phyloP scores from a whole-genome alignment of 2,329 filamentous ascomycete genomes.

The Chaetomiaceae sp. region DNA sequence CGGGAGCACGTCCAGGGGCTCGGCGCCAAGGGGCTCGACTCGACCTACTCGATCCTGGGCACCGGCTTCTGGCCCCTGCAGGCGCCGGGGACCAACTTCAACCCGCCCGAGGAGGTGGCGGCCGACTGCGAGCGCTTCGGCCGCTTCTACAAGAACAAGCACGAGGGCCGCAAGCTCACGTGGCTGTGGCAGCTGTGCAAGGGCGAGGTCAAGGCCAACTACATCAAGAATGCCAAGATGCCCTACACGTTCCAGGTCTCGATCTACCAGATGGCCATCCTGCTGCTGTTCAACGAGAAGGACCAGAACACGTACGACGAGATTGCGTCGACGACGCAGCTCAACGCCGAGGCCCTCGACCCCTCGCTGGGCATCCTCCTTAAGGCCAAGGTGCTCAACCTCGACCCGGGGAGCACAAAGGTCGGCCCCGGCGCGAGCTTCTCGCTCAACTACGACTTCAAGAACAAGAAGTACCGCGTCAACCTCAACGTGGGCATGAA shows the following conservation, averaged over 20 bases:
- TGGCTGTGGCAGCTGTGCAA: conserved; percentile 99
- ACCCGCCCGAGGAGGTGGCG: conserved; percentile 77
- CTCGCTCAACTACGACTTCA: conserved; percentile 88
- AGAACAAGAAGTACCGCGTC: conserved; percentile 96
- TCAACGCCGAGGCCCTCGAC: conserved; percentile 79
- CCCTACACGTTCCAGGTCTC: conserved; percentile 97
- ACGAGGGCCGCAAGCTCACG: conserved; percentile 91
- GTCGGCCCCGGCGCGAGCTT: conserved; percentile 74
- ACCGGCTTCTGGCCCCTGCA: conserved; percentile 96
- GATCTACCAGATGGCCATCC: conserved; percentile 94
- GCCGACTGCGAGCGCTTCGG: conserved; percentile 86
- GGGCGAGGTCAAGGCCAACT: conserved; percentile 91
- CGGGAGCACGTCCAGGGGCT: conserved; percentile 67
- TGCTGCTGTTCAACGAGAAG: conserved; percentile 90
- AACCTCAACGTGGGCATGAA: conserved; percentile 95
- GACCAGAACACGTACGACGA: conserved; percentile 84
- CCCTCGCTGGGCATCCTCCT: conserved; percentile 80
- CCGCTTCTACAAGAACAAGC: conserved; percentile 92
- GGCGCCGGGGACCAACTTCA: conserved; percentile 82
- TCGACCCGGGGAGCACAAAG: conserved; percentile 67
- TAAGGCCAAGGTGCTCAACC: conserved; percentile 84
- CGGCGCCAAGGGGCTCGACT: conserved; percentile 72
- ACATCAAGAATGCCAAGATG: conserved; percentile 82
- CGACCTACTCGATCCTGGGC: conserved; percentile 86
- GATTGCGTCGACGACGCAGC: conserved; percentile 73